Evolutionary conservation across 192 early-diverging fungal species (phyloP).

Genomic region (Jimgerdemannia flammicorona): DNA sequence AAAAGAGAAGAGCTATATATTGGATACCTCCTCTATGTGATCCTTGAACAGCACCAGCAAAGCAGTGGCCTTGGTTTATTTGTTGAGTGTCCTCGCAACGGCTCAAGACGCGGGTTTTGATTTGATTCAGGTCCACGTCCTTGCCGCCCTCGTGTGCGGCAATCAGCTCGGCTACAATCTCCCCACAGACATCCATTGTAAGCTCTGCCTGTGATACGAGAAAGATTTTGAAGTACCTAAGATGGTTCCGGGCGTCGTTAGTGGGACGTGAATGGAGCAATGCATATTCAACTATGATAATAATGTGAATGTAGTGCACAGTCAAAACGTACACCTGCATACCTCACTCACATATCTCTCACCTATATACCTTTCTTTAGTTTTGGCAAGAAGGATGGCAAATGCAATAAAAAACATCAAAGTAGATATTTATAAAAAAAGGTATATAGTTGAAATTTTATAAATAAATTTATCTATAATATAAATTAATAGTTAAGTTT

Average conservation of each 20-base stretch:
- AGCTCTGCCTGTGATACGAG: conserved; percentile 71
- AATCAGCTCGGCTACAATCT: conserved; percentile 91
- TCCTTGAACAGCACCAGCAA: no score
- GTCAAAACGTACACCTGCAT: neutral
- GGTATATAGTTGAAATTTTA: no score
- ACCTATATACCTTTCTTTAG: no score
- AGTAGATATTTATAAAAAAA: no score
- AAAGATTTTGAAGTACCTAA: neutral
- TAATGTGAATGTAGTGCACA: neutral
- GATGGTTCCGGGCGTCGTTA: no score
- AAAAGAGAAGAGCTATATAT: no score
- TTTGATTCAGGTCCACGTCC: conserved; percentile 84
- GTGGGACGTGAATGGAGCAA: no score
- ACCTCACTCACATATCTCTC: neutral
- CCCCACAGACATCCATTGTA: conserved; percentile 78
- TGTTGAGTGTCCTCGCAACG: conserved; percentile 61
- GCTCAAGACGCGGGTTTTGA: conserved; percentile 73
- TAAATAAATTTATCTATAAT: no score
- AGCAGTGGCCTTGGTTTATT: conserved; percentile 87
- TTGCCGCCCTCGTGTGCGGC: conserved; percentile 57
- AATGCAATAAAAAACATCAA: no score
- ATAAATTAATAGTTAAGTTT: no score
- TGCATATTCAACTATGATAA: neutral
- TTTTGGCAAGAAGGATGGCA: no score
- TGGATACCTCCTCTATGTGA: no score